phyloP scores from a whole-genome alignment of 2,329 filamentous ascomycete species.

The Acrocalymma vagum region DNA sequence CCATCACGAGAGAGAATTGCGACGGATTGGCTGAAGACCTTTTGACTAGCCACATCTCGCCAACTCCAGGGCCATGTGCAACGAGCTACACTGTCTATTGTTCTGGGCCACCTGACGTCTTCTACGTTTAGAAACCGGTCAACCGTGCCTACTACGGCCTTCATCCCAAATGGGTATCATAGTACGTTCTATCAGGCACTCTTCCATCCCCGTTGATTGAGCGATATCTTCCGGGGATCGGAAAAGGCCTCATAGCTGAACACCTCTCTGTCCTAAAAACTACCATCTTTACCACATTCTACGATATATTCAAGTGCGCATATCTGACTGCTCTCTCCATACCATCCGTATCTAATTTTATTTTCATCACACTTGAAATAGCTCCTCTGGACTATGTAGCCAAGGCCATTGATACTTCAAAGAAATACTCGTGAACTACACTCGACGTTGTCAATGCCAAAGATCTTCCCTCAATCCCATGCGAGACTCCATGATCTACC shows the following conservation, averaged over 20 bases:
- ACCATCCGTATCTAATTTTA: constrained; percentile 16
- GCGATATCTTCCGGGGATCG: constrained; percentile 48
- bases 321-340: constrained; percentile 33
- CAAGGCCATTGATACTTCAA: constrained; percentile 32
- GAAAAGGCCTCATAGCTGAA: constrained; percentile 37
- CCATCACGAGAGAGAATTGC: too few species aligned
- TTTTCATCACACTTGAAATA: constrained; percentile 18
- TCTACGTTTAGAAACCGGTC: too few species aligned
- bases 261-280: constrained; percentile 49
- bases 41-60: too few species aligned
- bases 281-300: constrained; percentile 52
- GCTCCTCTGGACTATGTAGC: constrained; percentile 31
- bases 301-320: constrained; percentile 33
- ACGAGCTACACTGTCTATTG: too few species aligned
- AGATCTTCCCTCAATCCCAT: too few species aligned
- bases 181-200: constrained; percentile 17
- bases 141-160: constrained; percentile 20
- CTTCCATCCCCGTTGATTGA: constrained; percentile 16
- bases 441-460: constrained; percentile 51
- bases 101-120: too few species aligned
- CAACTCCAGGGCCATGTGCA: too few species aligned
- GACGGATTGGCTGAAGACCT: too few species aligned
- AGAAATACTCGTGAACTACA: constrained; percentile 3
- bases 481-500: too few species aligned
- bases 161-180: constrained; percentile 44